phyloP scores from a whole-genome alignment of 495 filamentous ascomycete species.

The Massariosphaeria phaeospora region DNA sequence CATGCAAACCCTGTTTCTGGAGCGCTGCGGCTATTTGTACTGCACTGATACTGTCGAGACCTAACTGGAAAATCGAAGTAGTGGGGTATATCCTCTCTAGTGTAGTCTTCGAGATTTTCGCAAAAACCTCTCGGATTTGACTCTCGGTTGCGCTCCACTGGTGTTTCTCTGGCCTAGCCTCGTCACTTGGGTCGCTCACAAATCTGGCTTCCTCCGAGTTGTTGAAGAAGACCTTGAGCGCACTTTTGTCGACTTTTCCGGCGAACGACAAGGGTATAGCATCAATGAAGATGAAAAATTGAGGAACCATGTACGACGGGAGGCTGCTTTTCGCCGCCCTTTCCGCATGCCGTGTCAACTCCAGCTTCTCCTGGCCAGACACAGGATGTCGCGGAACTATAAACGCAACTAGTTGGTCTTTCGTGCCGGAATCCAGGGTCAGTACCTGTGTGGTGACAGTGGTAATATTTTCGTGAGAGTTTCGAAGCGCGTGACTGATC shows the following conservation, averaged over 20 bases:
- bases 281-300: slow-evolving; percentile 25
- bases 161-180: background rate
- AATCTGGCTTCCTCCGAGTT: slow-evolving; percentile 2
- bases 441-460: slow-evolving; percentile 28
- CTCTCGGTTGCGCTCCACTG: slow-evolving; percentile 50
- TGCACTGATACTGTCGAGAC: slow-evolving; percentile 46
- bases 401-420: slow-evolving; percentile 33
- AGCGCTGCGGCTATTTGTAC: slow-evolving; percentile 40
- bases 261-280: slow-evolving; percentile 35
- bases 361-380: background rate
- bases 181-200: background rate
- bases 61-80: slow-evolving; percentile 43
- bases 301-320: slow-evolving; percentile 33
- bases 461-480: slow-evolving; percentile 13
- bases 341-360: slow-evolving; percentile 9
- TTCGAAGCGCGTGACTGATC: slow-evolving; percentile 32
- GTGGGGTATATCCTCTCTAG: slow-evolving; percentile 23
- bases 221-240: slow-evolving; percentile 34
- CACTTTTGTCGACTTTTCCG: slow-evolving; percentile 42
- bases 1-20: slow-evolving; percentile 36
- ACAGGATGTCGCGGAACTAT: background rate
- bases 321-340: slow-evolving; percentile 7
- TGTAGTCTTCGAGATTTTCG: slow-evolving; percentile 45
- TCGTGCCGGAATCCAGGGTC: slow-evolving; percentile 8
- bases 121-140: slow-evolving; percentile 53